Conservation (phyloP, 768 basidiomycete genomes). For the Multifurca ochricompacta region DNA sequence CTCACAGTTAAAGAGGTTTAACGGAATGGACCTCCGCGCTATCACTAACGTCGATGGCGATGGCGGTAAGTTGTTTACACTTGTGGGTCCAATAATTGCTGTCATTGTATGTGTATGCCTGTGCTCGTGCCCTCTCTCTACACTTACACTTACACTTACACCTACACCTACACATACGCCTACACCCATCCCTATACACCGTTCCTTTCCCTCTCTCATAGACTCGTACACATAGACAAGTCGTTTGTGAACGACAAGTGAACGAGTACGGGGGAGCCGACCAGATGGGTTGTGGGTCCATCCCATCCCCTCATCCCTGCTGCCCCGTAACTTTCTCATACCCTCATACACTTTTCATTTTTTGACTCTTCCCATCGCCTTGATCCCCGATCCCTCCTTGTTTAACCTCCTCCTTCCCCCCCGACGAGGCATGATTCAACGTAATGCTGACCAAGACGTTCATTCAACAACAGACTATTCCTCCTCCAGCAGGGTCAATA, state of each 20-base stretch:
- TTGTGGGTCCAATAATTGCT: slow-evolving; percentile 18
- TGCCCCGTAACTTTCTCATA: neutral
- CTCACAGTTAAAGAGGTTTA: too few species aligned
- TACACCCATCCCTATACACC: too few species aligned
- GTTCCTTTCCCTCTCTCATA: too few species aligned
- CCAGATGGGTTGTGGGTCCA: slow-evolving; percentile 19
- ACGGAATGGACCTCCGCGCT: slow-evolving; percentile 16
- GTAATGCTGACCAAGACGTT: slow-evolving; percentile 14
- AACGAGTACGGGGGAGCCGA: slow-evolving; percentile 12
- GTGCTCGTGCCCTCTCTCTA: too few species aligned
- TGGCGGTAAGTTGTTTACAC: slow-evolving; percentile 17
- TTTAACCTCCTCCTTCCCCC: neutral
- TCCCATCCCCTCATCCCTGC: neutral
- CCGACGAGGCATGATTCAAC: neutral
- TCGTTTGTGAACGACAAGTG: neutral
- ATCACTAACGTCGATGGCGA: slow-evolving; percentile 14
- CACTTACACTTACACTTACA: too few species aligned
- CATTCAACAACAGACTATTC: neutral
- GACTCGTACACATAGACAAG: neutral
- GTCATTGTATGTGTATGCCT: too few species aligned
- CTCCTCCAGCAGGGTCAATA: neutral
- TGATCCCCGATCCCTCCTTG: too few species aligned
- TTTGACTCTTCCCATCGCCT: too few species aligned
- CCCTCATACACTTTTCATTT: too few species aligned
- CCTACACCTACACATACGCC: too few species aligned